Evolutionary conservation across 495 filamentous ascomycete genomes (phyloP).

Genomic region (Tuber indicum): DNA sequence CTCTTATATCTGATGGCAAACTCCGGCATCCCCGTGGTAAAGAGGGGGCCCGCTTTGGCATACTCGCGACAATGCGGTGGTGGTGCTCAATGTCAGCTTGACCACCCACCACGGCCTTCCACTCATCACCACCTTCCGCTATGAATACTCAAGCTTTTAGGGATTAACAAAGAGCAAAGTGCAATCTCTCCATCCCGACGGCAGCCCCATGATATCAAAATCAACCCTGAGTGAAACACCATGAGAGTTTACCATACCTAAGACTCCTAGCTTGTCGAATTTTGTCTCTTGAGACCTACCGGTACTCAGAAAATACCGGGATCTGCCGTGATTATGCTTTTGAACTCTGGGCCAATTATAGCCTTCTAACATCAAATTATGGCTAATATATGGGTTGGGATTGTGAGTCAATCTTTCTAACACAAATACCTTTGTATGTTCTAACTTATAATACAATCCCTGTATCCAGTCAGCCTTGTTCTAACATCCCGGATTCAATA

Average conservation of each 20-base stretch:
- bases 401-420: not conserved
- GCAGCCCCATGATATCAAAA: not conserved
- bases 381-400: not conserved
- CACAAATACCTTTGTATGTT: not conserved
- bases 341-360: not conserved
- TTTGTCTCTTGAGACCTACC: not conserved
- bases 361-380: not conserved
- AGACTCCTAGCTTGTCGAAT: not conserved
- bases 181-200: not conserved
- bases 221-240: not conserved
- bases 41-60: not conserved
- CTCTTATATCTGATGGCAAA: not conserved
- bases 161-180: not conserved
- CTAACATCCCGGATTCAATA: not conserved
- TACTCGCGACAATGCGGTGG: not conserved
- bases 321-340: not conserved
- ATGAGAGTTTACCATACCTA: not conserved
- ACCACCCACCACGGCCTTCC: not conserved
- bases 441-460: too few species aligned
- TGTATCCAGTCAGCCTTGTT: too few species aligned
- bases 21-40: not conserved
- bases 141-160: not conserved
- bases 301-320: not conserved
- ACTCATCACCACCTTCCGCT: not conserved
- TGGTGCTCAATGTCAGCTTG: not conserved